Conservation (phyloP, 2,329 filamentous ascomycete genomes). For the Westerdykella sp. region DNA sequence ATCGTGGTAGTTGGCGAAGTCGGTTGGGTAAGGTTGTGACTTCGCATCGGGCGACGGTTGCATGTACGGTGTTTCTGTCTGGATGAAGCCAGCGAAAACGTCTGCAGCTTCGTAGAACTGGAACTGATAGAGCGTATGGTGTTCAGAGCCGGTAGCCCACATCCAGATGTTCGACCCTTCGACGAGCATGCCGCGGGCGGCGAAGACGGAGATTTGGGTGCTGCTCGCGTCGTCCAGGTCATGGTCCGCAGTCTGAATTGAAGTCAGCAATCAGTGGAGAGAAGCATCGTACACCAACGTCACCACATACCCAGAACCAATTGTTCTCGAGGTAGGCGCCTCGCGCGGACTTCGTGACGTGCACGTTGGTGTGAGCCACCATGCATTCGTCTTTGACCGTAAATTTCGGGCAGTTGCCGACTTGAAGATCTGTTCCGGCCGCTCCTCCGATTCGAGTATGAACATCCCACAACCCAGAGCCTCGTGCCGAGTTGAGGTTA, state of each 20-base stretch:
- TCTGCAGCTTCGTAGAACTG: conserved; percentile 71
- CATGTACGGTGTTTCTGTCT: conserved; percentile 83
- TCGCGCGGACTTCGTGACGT: conserved; percentile 50
- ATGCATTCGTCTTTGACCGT: conserved; percentile 58
- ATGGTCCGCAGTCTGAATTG: conserved; percentile 65
- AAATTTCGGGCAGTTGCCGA: conserved; percentile 68
- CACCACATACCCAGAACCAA: conserved; percentile 65
- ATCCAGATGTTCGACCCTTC: conserved; percentile 49
- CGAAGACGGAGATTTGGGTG: conserved; percentile 74
- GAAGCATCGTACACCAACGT: not conserved
- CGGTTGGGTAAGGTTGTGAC: conserved; percentile 54
- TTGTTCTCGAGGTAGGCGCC: conserved; percentile 76
- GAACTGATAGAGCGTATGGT: conserved; percentile 68
- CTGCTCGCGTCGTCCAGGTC: conserved; percentile 73
- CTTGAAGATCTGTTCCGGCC: conserved; percentile 71
- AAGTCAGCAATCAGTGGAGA: not conserved
- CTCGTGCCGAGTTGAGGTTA: conserved; percentile 50
- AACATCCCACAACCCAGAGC: conserved; percentile 75
- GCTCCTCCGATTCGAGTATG: conserved; percentile 81
- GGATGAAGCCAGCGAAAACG: conserved; percentile 76
- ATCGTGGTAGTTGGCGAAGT: conserved; percentile 53
- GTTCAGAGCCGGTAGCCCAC: conserved; percentile 64
- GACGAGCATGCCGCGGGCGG: conserved; percentile 74
- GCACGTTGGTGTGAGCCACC: conserved; percentile 56
- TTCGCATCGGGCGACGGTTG: conserved; percentile 73